phyloP scores from a whole-genome alignment of 768 basidiomycete genomes.

The Psilocybe cyanescens region DNA sequence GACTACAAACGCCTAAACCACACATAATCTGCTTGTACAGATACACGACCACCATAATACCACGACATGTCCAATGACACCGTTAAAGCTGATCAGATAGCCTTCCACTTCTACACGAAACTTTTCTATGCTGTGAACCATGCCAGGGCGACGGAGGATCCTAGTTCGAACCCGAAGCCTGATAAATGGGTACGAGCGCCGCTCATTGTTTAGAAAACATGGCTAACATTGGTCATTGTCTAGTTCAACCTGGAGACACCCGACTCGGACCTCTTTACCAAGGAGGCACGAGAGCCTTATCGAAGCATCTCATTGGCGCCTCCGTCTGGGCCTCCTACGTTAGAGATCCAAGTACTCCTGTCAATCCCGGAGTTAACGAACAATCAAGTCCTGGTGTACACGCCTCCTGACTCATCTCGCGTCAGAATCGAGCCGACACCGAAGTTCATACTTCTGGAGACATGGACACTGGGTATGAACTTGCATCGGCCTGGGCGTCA shows the following conservation, averaged over 20 bases:
- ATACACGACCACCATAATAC: constrained; percentile 1
- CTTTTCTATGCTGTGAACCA: constrained; percentile 76
- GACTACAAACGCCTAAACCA: constrained; percentile 8
- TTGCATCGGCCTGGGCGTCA: constrained; percentile 32
- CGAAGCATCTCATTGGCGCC: constrained; percentile 54
- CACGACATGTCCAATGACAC: constrained; percentile 43
- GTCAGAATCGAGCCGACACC: constrained; percentile 72
- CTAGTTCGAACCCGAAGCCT: constrained; percentile 47
- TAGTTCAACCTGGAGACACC: constrained; percentile 86
- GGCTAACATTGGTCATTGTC: neutral
- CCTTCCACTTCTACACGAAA: constrained; percentile 82
- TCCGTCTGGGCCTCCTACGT: constrained; percentile 43
- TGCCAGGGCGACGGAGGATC: constrained; percentile 66
- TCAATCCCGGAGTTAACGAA: constrained; percentile 67
- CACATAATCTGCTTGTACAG: neutral
- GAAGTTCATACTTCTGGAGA: constrained; percentile 72
- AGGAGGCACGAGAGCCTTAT: constrained; percentile 62
- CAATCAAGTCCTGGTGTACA: constrained; percentile 76
- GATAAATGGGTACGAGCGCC: constrained; percentile 79
- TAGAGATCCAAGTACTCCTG: constrained; percentile 73
- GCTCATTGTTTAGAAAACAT: neutral
- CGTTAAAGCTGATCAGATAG: constrained; percentile 84
- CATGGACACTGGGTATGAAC: constrained; percentile 56
- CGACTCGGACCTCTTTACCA: constrained; percentile 69
- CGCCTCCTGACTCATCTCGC: constrained; percentile 59